Percentiles rank a stretch among this genome's conserved stretches.
These are phyloP conservation scores for Daldinia grandis DNA, from an alignment of 495 filamentous ascomycete species.

Conservation along the genomic window DNA sequence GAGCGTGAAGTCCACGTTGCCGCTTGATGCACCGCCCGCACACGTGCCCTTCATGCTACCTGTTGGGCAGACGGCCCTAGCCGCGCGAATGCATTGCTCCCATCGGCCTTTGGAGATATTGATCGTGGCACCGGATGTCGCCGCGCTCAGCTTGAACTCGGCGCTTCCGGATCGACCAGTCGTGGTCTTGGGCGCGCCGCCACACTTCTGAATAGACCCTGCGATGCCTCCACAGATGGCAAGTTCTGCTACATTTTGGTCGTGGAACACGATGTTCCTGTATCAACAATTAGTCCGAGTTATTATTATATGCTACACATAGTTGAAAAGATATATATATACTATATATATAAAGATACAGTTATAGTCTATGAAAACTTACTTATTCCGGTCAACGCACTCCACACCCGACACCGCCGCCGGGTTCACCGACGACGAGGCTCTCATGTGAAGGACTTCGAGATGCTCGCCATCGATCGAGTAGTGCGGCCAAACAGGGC, in stretches of 20 bases:
- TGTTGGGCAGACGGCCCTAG: constrained; percentile 57
- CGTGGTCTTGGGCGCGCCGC: constrained; percentile 49
- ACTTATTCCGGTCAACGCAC: constrained; percentile 51
- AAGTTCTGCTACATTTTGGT: constrained; percentile 63
- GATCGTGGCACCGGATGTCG: constrained; percentile 52
- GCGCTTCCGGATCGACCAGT: constrained; percentile 57
- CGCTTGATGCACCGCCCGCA: constrained; percentile 57
- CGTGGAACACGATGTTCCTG: constrained; percentile 61
- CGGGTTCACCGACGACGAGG: constrained; percentile 46
- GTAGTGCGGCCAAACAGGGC: constrained; percentile 43
- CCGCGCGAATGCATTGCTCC: constrained; percentile 61
- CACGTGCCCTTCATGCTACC: constrained; percentile 57
- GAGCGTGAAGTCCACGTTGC: constrained; percentile 59
- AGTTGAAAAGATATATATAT: not conserved
- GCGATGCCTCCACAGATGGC: constrained; percentile 63
- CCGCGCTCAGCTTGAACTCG: constrained; percentile 53
- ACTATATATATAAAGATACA: too few relatives aligned
- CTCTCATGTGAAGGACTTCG: constrained; percentile 49
- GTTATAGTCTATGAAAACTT: constrained; percentile 26
- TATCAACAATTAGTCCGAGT: not conserved
- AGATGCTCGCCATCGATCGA: constrained; percentile 42
- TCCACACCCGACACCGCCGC: constrained; percentile 46
- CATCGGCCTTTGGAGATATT: constrained; percentile 61
- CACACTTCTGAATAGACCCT: constrained; percentile 55
- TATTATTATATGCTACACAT: not conserved